Evolutionary conservation across 495 filamentous ascomycete genomes (phyloP), one percentile per base, ranked within the genome.

Genomic region (Aspergillus homomorphus): DNA sequence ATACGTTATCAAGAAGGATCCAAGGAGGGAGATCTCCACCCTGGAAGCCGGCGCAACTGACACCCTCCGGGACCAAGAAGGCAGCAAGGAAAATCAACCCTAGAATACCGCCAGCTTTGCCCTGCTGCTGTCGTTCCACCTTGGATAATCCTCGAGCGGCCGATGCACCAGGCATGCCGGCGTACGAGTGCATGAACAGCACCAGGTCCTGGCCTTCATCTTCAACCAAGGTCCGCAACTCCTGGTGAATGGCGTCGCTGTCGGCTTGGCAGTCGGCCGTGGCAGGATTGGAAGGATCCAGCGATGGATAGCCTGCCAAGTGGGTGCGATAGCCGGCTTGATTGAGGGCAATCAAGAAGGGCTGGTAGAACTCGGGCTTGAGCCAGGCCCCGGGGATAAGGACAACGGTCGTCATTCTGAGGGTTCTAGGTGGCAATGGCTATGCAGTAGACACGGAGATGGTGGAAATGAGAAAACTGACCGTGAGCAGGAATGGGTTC

Each of bases 171-270:
- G 67, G 68, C 57, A 71, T 68, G 4, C 68, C 66, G 0, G 62
- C 69, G 46, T 74, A 74, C 0, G 70, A 73, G 52, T 74, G 72
- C 60, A 71, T 60, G 8, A 73, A 23, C 1, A 73, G 53, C 1
- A 73, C 30, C 7, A 71, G 59, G 21, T 73, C 68, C 51, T 58
- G 57, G 26, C 70, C 68, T 24, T 58, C 60, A 8, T 66, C 59
- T 33, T 68, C 69, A 0, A 73, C 59, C 7, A 69, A 22, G 14
- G 61, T 45, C 20, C 30, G 52, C 18, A 68, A 33, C 1, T 26
- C 45, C 0, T 42, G 44, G 4, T 43, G n/a, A 15, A 74, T 64
- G 23, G 49, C 61, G 8, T 61, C 52, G 16, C 61, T 48, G 30
- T 69, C 63, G 1, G 61, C 33, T 15, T 65, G 22, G 24, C 64